A percentile compares a stretch with the other conserved stretches of the same genome.
Evolutionary conservation across 768 basidiomycete genomes (phyloP).

Genomic region (Russula dissimulans): DNA sequence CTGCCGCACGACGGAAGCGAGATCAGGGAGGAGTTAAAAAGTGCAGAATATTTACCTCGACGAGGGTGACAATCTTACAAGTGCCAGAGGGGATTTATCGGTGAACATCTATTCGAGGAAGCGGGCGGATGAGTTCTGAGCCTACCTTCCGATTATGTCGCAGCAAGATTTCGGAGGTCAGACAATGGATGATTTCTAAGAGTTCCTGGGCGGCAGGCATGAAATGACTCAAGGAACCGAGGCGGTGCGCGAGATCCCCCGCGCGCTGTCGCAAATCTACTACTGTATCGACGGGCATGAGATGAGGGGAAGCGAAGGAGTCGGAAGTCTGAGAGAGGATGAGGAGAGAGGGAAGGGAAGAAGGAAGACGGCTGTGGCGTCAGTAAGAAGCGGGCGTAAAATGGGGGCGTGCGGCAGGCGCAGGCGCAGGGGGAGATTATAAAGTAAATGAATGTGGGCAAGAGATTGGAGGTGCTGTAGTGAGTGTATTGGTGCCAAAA

Average conservation of each 20-base stretch:
- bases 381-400: constrained; percentile 8
- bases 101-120: not conserved
- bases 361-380: constrained; percentile 11
- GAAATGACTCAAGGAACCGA: constrained; percentile 15
- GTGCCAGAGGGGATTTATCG: not conserved
- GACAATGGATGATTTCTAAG: constrained; percentile 9
- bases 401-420: not conserved
- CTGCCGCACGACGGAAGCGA: constrained; percentile 1
- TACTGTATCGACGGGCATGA: constrained; percentile 14
- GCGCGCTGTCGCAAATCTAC: constrained; percentile 18
- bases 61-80: constrained; percentile 18
- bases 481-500: constrained; percentile 13
- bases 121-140: not conserved
- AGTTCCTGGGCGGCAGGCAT: constrained; percentile 18
- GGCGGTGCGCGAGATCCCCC: constrained; percentile 15
- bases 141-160: constrained; percentile 19
- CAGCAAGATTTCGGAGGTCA: constrained; percentile 13
- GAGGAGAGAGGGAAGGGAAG: constrained; percentile 1
- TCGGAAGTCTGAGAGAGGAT: not conserved
- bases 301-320: not conserved
- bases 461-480: constrained; percentile 11
- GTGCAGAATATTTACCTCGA: constrained; percentile 15
- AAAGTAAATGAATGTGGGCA: constrained; percentile 14
- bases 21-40: not conserved
- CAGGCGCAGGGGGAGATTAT: constrained; percentile 11